Conservation (phyloP, 1,139 yeast genomes). For the Scheffersomyces illinoinensis region DNA sequence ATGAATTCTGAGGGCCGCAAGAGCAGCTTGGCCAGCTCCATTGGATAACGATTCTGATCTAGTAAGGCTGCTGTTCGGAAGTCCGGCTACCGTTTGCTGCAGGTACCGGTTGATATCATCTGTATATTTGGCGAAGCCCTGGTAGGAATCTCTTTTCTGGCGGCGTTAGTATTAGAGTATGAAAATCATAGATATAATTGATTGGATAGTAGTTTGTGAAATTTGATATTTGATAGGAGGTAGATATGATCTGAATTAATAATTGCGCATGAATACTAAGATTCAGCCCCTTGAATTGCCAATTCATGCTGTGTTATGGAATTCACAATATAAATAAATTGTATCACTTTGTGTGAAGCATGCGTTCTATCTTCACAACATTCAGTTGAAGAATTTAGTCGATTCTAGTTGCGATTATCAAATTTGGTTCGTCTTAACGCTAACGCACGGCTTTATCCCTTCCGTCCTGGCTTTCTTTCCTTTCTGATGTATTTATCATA, state of each 20-base stretch:
- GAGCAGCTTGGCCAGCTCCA: conserved; percentile 46
- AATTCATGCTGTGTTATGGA: too few species aligned
- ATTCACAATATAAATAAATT: too few species aligned
- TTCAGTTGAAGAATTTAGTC: too few species aligned
- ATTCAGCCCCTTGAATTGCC: not conserved
- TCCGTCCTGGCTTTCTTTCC: not conserved
- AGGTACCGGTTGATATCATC: conserved; percentile 33
- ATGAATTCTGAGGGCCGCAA: conserved; percentile 43
- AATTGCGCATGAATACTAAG: too few species aligned
- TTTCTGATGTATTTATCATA: not conserved
- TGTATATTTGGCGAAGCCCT: conserved; percentile 42
- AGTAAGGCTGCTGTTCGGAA: conserved; percentile 21
- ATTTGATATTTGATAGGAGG: too few species aligned
- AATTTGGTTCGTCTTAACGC: not conserved
- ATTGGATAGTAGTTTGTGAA: too few species aligned
- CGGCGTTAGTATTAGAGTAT: conserved; percentile 4
- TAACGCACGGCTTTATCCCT: not conserved
- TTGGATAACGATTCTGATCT: conserved; percentile 26
- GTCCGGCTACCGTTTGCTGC: conserved; percentile 20
- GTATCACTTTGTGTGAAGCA: too few species aligned
- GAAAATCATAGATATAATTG: not conserved
- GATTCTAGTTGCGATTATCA: not conserved
- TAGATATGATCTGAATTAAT: too few species aligned
- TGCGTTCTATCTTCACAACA: too few species aligned
- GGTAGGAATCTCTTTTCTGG: conserved; percentile 20